Evolutionary conservation across 441 rosid species (phyloP).

Genomic region (Pelargonium myrrhifolium): DNA sequence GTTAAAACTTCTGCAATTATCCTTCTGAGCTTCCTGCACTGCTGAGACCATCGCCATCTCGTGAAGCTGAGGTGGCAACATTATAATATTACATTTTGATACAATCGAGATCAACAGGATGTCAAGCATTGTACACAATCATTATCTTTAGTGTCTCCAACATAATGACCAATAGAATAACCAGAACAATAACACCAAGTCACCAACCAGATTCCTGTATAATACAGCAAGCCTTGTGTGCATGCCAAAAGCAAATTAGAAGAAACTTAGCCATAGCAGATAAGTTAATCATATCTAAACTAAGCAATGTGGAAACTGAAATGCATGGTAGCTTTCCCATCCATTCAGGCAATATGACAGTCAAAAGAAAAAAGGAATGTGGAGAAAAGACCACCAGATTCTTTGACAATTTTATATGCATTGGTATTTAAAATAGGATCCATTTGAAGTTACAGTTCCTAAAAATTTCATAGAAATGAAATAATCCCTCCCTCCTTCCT

Average conservation of each 20-base stretch:
- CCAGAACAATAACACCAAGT: neutral
- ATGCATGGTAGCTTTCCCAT: neutral
- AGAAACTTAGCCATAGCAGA: no score
- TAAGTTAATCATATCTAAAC: no score
- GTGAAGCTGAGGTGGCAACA: constrained; percentile 53
- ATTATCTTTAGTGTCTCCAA: neutral
- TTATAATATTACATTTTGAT: constrained; percentile 4
- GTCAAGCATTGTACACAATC: constrained; percentile 3
- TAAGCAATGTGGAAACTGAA: neutral
- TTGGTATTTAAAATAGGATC: neutral
- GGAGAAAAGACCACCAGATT: neutral
- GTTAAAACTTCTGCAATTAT: constrained; percentile 77
- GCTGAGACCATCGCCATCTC: constrained; percentile 97
- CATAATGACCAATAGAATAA: neutral
- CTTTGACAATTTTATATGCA: neutral
- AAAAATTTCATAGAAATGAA: no score
- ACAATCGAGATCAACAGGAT: neutral
- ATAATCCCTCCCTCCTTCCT: no score
- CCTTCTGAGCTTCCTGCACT: constrained; percentile 93
- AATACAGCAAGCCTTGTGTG: no score
- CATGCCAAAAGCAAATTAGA: no score
- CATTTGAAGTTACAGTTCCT: neutral
- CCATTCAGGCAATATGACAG: neutral
- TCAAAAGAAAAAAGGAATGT: neutral
- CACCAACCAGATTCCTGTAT: constrained; percentile 1